phyloP scores from a whole-genome alignment of 2,329 filamentous ascomycete genomes.

The Trichoderma sp. region DNA sequence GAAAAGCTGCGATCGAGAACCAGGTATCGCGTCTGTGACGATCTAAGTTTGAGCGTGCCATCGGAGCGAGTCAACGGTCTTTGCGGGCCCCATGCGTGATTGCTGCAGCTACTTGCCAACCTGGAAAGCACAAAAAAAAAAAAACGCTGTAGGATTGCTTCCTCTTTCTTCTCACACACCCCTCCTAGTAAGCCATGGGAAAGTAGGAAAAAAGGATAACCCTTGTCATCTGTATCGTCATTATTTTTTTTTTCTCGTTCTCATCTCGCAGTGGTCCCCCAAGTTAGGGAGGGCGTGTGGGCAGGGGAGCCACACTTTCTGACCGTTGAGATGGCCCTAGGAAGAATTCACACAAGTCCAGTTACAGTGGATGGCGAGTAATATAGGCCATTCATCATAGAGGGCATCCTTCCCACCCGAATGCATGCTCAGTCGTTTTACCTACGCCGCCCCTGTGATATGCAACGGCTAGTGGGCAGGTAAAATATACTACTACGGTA shows the following conservation, averaged over 20 bases:
- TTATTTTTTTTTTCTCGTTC: background rate
- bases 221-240: background rate
- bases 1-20: conserved; percentile 10
- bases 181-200: background rate
- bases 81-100: background rate
- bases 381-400: no score
- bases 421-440: background rate
- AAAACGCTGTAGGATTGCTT: background rate
- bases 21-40: background rate
- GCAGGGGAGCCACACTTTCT: background rate
- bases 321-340: conserved; percentile 20
- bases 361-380: no score
- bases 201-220: background rate
- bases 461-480: conserved; percentile 21
- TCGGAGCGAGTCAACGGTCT: conserved; percentile 2
- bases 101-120: background rate
- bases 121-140: no score
- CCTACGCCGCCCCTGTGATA: conserved; percentile 7
- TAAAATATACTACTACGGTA: background rate
- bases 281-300: background rate
- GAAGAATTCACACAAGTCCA: background rate
- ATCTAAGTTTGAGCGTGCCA: conserved; percentile 12
- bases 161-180: background rate
- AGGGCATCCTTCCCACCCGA: no score
- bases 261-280: background rate